Evolutionary conservation across 306 rosid genomes (phyloP).

Genomic region (Myrica gale): DNA sequence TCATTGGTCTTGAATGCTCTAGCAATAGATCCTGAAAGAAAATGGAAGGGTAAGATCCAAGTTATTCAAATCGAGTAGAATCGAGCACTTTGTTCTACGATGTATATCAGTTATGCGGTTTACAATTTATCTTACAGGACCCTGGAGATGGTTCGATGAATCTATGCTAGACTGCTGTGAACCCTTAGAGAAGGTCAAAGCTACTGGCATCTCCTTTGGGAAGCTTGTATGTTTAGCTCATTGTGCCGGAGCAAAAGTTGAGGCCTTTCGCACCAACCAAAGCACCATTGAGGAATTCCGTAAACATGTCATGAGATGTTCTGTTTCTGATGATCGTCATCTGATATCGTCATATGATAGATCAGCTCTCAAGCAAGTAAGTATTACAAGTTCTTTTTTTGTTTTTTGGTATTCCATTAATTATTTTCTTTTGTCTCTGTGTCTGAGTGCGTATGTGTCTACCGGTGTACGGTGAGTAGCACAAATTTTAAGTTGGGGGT

Average conservation of each 20-base stretch:
- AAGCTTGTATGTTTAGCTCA: constrained; percentile 87
- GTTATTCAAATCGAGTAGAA: background rate
- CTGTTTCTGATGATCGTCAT: constrained; percentile 73
- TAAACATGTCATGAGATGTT: constrained; percentile 55
- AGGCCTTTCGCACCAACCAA: constrained; percentile 69
- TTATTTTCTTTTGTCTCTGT: background rate
- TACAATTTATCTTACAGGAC: constrained; percentile 49
- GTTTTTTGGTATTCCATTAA: background rate
- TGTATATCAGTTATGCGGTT: background rate
- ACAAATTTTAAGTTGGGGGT: background rate
- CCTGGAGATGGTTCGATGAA: constrained; percentile 99
- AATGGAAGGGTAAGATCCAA: constrained; percentile 73
- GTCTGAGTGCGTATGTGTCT: background rate
- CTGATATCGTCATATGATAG: constrained; percentile 80
- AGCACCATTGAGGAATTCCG: constrained; percentile 67
- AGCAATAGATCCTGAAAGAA: constrained; percentile 89
- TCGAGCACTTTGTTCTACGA: background rate
- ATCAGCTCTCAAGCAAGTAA: constrained; percentile 75
- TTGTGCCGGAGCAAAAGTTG: constrained; percentile 96
- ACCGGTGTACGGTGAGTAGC: background rate
- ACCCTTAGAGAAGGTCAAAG: constrained; percentile 74
- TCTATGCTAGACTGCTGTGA: constrained; percentile 97
- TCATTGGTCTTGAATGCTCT: constrained; percentile 95
- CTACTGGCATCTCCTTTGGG: constrained; percentile 84
- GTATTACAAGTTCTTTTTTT: background rate